These are phyloP conservation scores for Aurantiochytrium sp. DNA, from an alignment of 108 stramenopile species.

Conservation along the genomic window DNA sequence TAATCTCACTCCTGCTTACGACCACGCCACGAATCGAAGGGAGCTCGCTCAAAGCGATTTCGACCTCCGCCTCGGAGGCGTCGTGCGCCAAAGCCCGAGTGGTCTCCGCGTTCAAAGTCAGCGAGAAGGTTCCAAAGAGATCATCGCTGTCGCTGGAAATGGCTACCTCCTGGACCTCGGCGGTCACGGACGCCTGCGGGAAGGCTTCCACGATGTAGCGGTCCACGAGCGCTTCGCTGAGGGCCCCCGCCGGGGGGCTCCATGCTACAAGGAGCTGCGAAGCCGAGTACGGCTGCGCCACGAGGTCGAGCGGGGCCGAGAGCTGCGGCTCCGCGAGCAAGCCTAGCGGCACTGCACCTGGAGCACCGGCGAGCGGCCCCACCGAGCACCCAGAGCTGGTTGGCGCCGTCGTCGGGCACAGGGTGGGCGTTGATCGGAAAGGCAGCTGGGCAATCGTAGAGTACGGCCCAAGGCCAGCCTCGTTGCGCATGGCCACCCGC, in stretches of 20 bases:
- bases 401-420: slow-evolving; percentile 16
- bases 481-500: neutral
- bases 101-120: neutral
- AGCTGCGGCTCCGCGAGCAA: neutral
- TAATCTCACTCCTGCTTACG: neutral
- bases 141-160: neutral
- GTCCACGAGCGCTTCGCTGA: neutral
- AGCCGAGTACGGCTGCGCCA: neutral
- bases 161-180: neutral
- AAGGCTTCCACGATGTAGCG: neutral
- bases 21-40: neutral
- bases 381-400: neutral
- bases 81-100: slow-evolving; percentile 31
- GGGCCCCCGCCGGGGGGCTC: neutral
- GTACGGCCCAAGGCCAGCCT: slow-evolving; percentile 3
- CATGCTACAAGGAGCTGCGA: slow-evolving; percentile 11
- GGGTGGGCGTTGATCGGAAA: neutral
- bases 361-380: neutral
- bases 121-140: slow-evolving; percentile 1
- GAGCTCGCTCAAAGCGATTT: slow-evolving; percentile 25
- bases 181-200: neutral
- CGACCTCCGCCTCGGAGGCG: slow-evolving; percentile 29
- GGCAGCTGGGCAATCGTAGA: neutral
- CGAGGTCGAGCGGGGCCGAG: neutral
- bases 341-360: neutral